Conservation (phyloP, 345 rosid genomes). For the Gossypium australe region DNA sequence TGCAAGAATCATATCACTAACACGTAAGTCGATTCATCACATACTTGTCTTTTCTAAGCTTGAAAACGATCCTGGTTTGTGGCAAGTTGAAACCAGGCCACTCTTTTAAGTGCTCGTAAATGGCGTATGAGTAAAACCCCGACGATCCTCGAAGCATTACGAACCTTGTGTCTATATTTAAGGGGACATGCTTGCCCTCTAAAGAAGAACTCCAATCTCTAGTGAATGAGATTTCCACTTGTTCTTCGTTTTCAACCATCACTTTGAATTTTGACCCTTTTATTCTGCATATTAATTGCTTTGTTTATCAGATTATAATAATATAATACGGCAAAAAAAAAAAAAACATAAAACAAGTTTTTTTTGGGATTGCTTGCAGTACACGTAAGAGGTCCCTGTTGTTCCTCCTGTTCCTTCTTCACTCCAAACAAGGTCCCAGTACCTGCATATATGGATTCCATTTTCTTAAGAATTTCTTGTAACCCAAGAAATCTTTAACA, state of each 20-base stretch:
- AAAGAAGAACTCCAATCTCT: slow-evolving; percentile 35
- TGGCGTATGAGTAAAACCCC: slow-evolving; percentile 80
- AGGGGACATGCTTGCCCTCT: slow-evolving; percentile 39
- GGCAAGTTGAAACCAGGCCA: slow-evolving; percentile 88
- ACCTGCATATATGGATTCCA: slow-evolving; percentile 25
- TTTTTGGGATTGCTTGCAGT: neutral
- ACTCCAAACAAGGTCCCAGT: slow-evolving; percentile 62
- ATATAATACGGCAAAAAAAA: neutral
- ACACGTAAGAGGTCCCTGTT: slow-evolving; percentile 48
- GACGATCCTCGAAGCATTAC: slow-evolving; percentile 59
- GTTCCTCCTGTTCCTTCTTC: slow-evolving; percentile 40
- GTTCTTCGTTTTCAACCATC: slow-evolving; percentile 47
- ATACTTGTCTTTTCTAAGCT: slow-evolving; percentile 80
- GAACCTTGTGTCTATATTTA: slow-evolving; percentile 62
- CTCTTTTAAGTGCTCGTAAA: slow-evolving; percentile 60
- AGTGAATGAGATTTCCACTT: slow-evolving; percentile 59
- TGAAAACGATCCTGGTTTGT: slow-evolving; percentile 77
- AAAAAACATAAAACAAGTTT: neutral
- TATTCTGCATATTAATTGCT: slow-evolving; percentile 28
- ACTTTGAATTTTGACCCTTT: slow-evolving; percentile 40
- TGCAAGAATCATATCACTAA: neutral
- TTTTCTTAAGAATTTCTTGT: neutral
- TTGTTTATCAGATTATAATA: neutral
- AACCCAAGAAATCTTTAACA: neutral
- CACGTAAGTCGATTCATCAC: neutral